These are phyloP conservation scores for Zarea fungicola DNA, from an alignment of 2,329 filamentous ascomycete genomes.

Conservation along the genomic window DNA sequence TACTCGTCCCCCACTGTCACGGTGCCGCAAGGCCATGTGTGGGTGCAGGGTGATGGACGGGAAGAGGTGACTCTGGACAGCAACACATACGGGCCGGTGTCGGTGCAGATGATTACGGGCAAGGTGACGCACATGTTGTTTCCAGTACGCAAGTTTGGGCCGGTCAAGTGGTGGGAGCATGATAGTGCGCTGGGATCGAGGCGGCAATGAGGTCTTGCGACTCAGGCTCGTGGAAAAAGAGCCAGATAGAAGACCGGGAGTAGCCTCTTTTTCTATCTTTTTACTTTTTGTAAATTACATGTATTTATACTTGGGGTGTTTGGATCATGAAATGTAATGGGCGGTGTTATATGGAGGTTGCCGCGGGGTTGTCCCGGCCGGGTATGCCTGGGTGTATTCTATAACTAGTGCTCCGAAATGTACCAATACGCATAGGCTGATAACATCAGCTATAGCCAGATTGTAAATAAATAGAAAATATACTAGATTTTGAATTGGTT, in stretches of 20 bases:
- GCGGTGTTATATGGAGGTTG: too few species aligned
- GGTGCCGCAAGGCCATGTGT: slow-evolving; percentile 81
- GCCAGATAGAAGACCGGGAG: too few species aligned
- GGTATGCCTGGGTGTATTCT: too few species aligned
- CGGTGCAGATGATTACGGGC: slow-evolving; percentile 68
- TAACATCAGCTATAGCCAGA: not conserved
- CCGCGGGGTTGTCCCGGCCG: too few species aligned
- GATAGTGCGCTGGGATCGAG: slow-evolving; percentile 14
- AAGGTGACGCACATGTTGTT: slow-evolving; percentile 67
- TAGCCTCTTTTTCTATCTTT: too few species aligned
- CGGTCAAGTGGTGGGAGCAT: slow-evolving; percentile 54
- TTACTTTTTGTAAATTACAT: not conserved
- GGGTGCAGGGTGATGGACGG: slow-evolving; percentile 88
- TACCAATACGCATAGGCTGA: too few species aligned
- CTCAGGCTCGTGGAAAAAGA: too few species aligned
- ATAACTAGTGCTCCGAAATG: too few species aligned
- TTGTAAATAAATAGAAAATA: not conserved
- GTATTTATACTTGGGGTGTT: not conserved
- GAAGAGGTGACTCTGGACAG: slow-evolving; percentile 71
- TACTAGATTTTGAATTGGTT: not conserved
- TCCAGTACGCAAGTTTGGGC: slow-evolving; percentile 57
- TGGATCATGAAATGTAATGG: too few species aligned
- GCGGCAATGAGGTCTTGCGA: too few species aligned
- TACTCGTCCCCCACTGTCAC: slow-evolving; percentile 52
- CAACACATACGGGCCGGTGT: slow-evolving; percentile 84